A percentile compares a stretch with the other conserved stretches of the same genome.
phyloP scores from a whole-genome alignment of 2,329 filamentous ascomycete species.

The Gliomastix tumulicola region DNA sequence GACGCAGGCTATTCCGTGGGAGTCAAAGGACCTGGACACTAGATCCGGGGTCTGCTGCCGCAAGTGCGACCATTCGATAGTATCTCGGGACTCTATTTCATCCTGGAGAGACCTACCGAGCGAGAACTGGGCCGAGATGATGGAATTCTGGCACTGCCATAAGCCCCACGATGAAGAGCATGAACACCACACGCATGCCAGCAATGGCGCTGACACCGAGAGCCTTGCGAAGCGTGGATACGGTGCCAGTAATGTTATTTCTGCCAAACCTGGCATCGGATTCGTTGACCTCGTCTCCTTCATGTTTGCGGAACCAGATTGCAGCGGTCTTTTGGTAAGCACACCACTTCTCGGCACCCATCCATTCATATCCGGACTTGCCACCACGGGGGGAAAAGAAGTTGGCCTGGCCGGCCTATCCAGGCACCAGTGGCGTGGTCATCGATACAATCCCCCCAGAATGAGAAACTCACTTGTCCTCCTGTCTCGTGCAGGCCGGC shows the following conservation, averaged over 20 bases:
- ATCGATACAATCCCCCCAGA: conserved; percentile 68
- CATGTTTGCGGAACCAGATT: conserved; percentile 63
- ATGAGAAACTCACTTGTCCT: conserved; percentile 21
- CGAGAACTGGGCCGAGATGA: conserved; percentile 99
- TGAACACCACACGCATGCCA: neutral
- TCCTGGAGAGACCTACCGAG: conserved; percentile 91
- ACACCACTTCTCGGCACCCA: too few species aligned
- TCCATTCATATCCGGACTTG: too few species aligned
- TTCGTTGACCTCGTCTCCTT: conserved; percentile 79
- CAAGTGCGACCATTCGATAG: conserved; percentile 26
- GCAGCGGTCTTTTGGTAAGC: conserved; percentile 34
- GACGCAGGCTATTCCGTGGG: conserved; percentile 45
- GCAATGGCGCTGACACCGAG: conserved; percentile 28
- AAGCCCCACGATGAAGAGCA: conserved; percentile 63
- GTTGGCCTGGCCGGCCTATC: conserved; percentile 45
- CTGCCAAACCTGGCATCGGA: conserved; percentile 58
- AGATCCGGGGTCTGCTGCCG: conserved; percentile 35
- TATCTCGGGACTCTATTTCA: conserved; percentile 29
- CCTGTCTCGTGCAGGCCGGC: conserved; percentile 12
- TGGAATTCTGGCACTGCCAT: conserved; percentile 99
- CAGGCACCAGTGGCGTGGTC: conserved; percentile 44
- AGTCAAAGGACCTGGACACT: conserved; percentile 37
- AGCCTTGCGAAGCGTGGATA: conserved; percentile 64
- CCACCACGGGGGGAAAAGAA: conserved; percentile 46
- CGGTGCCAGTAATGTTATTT: conserved; percentile 70